Evolutionary conservation across 306 rosid species (phyloP).

Genomic region (Quercus gilva): DNA sequence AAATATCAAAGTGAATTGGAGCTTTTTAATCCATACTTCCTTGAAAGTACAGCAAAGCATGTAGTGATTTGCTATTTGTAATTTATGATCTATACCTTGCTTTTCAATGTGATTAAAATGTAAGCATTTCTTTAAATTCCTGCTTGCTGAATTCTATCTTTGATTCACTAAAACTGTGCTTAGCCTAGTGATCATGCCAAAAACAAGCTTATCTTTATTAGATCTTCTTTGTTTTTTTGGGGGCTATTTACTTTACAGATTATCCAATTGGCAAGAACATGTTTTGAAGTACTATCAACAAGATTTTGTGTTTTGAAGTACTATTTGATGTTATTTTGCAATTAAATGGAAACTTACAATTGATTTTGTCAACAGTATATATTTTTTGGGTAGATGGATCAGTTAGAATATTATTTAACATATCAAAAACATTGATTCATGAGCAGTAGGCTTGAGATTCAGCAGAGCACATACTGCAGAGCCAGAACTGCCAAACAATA

Average conservation of each 20-base stretch:
- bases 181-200: not conserved
- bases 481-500: too few species aligned
- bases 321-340: not conserved
- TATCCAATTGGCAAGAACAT: too few species aligned
- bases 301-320: not conserved
- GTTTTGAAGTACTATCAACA: not conserved
- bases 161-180: not conserved
- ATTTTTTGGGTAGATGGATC: not conserved
- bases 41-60: not conserved
- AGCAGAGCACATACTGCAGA: too few species aligned
- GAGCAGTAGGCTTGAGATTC: too few species aligned
- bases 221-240: not conserved
- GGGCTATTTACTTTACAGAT: not conserved
- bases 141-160: not conserved
- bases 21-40: not conserved
- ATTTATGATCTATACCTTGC: not conserved
- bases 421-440: too few species aligned
- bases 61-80: not conserved
- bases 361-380: not conserved
- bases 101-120: not conserved
- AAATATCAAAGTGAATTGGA: not conserved
- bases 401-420: too few species aligned
- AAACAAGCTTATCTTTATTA: not conserved
- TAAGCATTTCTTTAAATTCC: not conserved
- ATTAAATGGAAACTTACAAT: not conserved